phyloP scores from a whole-genome alignment of 2,329 filamentous ascomycete species.

The Parasarocladium wereldwijsianum region DNA sequence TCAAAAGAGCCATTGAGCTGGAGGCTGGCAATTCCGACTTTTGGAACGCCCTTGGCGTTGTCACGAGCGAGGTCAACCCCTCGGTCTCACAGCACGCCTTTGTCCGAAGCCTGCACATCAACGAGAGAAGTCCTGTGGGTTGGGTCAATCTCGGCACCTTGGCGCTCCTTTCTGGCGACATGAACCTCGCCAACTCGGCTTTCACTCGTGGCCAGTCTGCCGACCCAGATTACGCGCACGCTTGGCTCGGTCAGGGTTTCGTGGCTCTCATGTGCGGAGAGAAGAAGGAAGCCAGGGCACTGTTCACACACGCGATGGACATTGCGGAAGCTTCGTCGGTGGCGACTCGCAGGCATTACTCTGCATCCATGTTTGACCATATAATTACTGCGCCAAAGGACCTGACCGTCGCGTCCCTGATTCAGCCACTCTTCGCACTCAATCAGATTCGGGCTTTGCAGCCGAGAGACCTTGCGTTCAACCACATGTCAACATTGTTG shows the following conservation, averaged over 20 bases:
- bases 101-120: constrained; percentile 79
- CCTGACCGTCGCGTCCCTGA: constrained; percentile 44
- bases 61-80: constrained; percentile 73
- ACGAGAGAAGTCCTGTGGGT: constrained; percentile 68
- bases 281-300: constrained; percentile 57
- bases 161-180: constrained; percentile 71
- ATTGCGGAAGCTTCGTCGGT: constrained; percentile 67
- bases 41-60: constrained; percentile 91
- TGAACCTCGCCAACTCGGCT: constrained; percentile 73
- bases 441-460: constrained; percentile 62
- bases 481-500: constrained; percentile 68
- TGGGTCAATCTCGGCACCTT: constrained; percentile 89
- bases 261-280: constrained; percentile 68
- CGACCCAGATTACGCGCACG: constrained; percentile 84
- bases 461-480: constrained; percentile 55
- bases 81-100: constrained; percentile 88
- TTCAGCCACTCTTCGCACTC: constrained; percentile 80
- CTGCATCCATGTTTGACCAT: constrained; percentile 70
- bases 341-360: constrained; percentile 64
- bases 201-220: constrained; percentile 87
- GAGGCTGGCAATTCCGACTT: constrained; percentile 92
- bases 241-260: constrained; percentile 87
- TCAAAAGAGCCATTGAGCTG: constrained; percentile 90
- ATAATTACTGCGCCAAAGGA: constrained; percentile 43
- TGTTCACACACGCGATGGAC: constrained; percentile 91